These are phyloP conservation scores for Aspergillus steynii DNA, from an alignment of 495 filamentous ascomycete species.

Conservation along the genomic window DNA sequence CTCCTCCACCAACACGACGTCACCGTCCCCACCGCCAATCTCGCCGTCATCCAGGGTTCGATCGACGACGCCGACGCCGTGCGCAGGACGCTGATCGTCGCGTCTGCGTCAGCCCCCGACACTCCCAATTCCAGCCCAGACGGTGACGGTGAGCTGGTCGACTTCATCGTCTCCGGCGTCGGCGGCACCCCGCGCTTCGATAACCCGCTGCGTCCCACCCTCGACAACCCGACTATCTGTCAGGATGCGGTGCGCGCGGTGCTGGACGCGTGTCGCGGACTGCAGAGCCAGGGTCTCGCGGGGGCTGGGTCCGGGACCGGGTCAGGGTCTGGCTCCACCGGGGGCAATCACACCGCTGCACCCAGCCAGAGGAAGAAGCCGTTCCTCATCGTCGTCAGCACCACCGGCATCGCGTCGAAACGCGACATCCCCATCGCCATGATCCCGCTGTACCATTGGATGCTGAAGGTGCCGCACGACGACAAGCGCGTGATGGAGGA, in stretches of 20 bases:
- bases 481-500: conserved; percentile 65
- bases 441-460: conserved; percentile 49
- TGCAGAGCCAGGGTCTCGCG: conserved; percentile 27
- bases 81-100: conserved; percentile 26
- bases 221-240: conserved; percentile 61
- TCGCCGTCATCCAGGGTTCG: conserved; percentile 54
- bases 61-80: conserved; percentile 47
- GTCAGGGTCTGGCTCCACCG: neutral
- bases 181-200: conserved; percentile 5
- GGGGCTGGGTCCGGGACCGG: conserved; percentile 8
- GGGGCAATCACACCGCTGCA: too few relatives aligned
- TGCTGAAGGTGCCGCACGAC: conserved; percentile 51
- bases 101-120: neutral
- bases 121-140: conserved; percentile 19
- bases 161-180: conserved; percentile 36
- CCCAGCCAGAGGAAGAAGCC: conserved; percentile 26
- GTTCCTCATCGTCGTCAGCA: conserved; percentile 49
- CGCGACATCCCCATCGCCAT: conserved; percentile 55
- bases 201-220: conserved; percentile 29
- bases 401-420: conserved; percentile 51
- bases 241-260: conserved; percentile 47
- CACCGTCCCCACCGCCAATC: conserved; percentile 29
- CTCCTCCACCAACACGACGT: conserved; percentile 37
- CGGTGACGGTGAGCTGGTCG: conserved; percentile 12
- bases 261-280: conserved; percentile 37